These are phyloP conservation scores for Saksenaea vasiformis DNA, from an alignment of 371 early-diverging fungal species.

Conservation along the genomic window DNA sequence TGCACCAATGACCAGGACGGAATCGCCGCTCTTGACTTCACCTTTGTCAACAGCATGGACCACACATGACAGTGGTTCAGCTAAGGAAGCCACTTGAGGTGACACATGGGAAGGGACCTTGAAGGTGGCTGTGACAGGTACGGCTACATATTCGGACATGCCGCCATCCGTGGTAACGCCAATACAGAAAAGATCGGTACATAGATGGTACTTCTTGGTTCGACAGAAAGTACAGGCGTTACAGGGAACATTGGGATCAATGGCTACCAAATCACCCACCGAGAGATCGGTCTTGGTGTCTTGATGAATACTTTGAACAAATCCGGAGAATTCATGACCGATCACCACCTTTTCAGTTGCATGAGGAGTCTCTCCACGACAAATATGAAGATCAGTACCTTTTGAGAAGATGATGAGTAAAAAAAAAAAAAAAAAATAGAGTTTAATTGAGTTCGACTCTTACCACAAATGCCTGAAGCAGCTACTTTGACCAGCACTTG, in stretches of 20 bases:
- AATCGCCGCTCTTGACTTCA: slow-evolving; percentile 43
- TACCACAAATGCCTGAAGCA: slow-evolving; percentile 62
- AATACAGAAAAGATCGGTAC: slow-evolving; percentile 44
- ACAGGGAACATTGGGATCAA: slow-evolving; percentile 60
- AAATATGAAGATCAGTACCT: slow-evolving; percentile 61
- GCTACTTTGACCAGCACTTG: slow-evolving; percentile 52
- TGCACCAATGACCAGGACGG: slow-evolving; percentile 53
- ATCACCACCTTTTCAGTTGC: slow-evolving; percentile 52
- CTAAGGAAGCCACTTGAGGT: slow-evolving; percentile 52
- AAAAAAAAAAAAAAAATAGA: not conserved
- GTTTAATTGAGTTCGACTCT: not conserved
- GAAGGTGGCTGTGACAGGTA: slow-evolving; percentile 46
- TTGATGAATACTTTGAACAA: slow-evolving; percentile 49
- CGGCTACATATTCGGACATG: slow-evolving; percentile 57
- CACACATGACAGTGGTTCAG: slow-evolving; percentile 62
- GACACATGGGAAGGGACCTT: slow-evolving; percentile 37
- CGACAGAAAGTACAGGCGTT: slow-evolving; percentile 56
- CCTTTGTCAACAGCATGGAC: slow-evolving; percentile 60
- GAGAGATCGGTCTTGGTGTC: slow-evolving; percentile 34
- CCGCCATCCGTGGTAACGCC: slow-evolving; percentile 59
- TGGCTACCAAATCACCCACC: slow-evolving; percentile 47
- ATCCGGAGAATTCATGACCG: slow-evolving; percentile 60
- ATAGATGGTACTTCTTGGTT: slow-evolving; percentile 53
- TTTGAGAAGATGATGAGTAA: not conserved
- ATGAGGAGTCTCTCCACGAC: slow-evolving; percentile 60